Base-by-base conservation (phyloP, 2,329 filamentous ascomycete genomes). In the Allantophomopsis lycopodina region DNA sequence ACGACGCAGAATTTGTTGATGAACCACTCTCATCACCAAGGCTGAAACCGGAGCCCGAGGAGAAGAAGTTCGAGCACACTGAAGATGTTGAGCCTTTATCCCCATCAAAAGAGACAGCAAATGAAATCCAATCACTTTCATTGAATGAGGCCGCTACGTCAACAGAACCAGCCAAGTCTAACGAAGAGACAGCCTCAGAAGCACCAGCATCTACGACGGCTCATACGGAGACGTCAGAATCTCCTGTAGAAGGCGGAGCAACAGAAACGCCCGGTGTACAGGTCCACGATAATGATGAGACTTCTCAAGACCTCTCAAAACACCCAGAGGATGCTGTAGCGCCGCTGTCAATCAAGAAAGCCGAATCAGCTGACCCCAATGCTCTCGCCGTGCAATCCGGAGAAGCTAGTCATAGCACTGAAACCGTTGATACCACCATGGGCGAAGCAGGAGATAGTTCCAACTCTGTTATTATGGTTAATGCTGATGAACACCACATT, bases 1-100 rank as follows among this genome's bases (percentile, higher is more conserved):
- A 79, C 46, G 79, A 82, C 40, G 79, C 81, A 38, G 79, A 85
- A 42, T 83, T 88, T 53, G 79, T 87, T 15, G 82, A 88, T 45
- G 82, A 88, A 56, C 80, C 83, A 2, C 64, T 86, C 14, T 82
- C 74, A 47, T 83, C 82, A 3, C 74, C 76, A 2, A 65, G 68
- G 5, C 66, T 89, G 7, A 67, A 74, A 14, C 66, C 82, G 14
- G 70, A 73, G 36, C 71, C 72, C 23, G 69, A 74, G 44, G 72
- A 69, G 35, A 57, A 69, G 4, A 70, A 70, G 11, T 69, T 73
- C 41, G 68, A 71, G n/a, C 70, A 76, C 15, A 64, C 68, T 0
- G 69, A 73, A 20, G 58, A 74, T 2, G 72, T 76, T 36, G 63
- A 68, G 11, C 74, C 73, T 1, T 57, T 79, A 7, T 78, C 73